These are phyloP conservation scores for Umbilicaria muhlenbergii DNA, from an alignment of 495 filamentous ascomycete genomes.

Conservation along the genomic window DNA sequence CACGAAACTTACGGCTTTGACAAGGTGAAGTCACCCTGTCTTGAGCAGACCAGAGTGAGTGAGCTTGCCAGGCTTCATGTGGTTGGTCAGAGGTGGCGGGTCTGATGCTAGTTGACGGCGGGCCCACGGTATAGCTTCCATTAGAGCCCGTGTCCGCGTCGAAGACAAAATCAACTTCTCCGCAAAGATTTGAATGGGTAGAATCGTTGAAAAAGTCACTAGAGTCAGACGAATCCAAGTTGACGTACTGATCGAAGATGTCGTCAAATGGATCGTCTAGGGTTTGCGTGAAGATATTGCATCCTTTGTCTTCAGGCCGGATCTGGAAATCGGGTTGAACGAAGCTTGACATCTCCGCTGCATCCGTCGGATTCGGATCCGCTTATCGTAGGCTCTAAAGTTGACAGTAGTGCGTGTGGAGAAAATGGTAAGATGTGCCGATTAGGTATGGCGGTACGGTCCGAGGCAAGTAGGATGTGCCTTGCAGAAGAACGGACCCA, in stretches of 20 bases:
- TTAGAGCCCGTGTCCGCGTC: conserved; percentile 22
- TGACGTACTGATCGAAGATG: conserved; percentile 37
- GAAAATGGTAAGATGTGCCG: too few relatives aligned
- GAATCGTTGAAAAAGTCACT: conserved; percentile 28
- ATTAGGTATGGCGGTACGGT: too few relatives aligned
- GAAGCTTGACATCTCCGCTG: conserved; percentile 10
- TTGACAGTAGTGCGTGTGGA: too few relatives aligned
- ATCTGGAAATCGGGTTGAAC: neutral
- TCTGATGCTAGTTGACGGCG: neutral
- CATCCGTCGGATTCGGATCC: conserved; percentile 10
- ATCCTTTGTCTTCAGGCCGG: conserved; percentile 19
- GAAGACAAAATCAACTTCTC: conserved; percentile 27
- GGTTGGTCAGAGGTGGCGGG: neutral
- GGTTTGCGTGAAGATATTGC: conserved; percentile 31
- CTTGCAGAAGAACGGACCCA: too few relatives aligned
- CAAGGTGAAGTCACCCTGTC: too few relatives aligned
- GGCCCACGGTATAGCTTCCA: conserved; percentile 6
- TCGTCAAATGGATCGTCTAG: conserved; percentile 36
- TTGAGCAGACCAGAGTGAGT: too few relatives aligned
- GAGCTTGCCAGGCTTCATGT: too few relatives aligned
- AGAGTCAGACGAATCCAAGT: conserved; percentile 27
- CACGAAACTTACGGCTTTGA: too few relatives aligned
- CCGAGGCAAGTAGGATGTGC: too few relatives aligned
- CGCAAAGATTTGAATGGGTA: conserved; percentile 24
- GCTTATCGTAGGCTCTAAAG: too few relatives aligned